Evolutionary conservation across 805 yeast genomes (phyloP).

Genomic region (Wickerhamomyces alni): DNA sequence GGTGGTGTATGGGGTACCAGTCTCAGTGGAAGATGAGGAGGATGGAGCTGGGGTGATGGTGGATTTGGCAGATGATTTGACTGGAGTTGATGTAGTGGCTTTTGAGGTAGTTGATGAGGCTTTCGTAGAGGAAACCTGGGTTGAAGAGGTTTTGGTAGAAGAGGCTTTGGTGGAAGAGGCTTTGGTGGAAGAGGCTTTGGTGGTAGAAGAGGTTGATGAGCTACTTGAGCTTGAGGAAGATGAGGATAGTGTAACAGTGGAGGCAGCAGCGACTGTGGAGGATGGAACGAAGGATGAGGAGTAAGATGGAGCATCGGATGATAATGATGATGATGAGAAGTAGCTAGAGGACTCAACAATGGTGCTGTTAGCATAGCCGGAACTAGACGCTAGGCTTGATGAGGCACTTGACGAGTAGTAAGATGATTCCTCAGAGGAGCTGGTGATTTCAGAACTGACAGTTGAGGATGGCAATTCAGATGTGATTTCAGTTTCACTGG

Average conservation of each 20-base stretch:
- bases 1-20: conserved; percentile 16
- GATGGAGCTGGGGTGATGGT: conserved; percentile 3
- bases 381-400: neutral
- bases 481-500: too few relatives aligned
- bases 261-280: conserved; percentile 1
- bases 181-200: neutral
- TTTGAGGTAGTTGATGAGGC: too few relatives aligned
- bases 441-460: too few relatives aligned
- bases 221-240: neutral
- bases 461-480: too few relatives aligned
- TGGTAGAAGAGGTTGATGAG: neutral
- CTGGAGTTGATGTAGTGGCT: neutral
- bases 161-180: neutral
- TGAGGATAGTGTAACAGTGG: neutral
- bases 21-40: conserved; percentile 4
- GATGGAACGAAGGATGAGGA: neutral
- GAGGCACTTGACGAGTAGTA: too few relatives aligned
- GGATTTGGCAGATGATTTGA: neutral
- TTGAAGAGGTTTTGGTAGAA: too few relatives aligned
- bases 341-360: too few relatives aligned
- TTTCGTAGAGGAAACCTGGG: too few relatives aligned
- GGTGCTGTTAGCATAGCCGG: too few relatives aligned
- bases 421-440: too few relatives aligned
- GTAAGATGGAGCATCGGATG: conserved; percentile 2
- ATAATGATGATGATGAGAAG: too few relatives aligned